A percentile compares a stretch with the other conserved stretches of the same genome.
These are phyloP conservation scores for Candida saitoana DNA, from an alignment of 805 yeast species.

Conservation along the genomic window DNA sequence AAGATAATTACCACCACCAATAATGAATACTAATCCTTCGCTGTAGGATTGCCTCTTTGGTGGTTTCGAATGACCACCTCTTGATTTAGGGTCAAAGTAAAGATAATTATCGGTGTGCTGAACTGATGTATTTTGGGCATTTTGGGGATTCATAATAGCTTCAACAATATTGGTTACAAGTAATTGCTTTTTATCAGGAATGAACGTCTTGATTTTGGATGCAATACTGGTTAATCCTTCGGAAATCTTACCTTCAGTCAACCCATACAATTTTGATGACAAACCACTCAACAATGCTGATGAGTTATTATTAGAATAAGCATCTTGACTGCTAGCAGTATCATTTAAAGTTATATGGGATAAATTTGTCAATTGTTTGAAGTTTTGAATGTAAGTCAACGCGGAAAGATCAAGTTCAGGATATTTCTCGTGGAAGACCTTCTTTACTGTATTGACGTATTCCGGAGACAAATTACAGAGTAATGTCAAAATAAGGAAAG, in stretches of 20 bases:
- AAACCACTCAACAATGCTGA: conserved; percentile 67
- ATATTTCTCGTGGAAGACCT: conserved; percentile 49
- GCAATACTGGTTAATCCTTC: conserved; percentile 90
- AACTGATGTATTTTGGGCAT: conserved; percentile 58
- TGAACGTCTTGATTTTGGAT: conserved; percentile 77
- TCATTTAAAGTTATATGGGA: conserved; percentile 13
- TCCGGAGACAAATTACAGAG: conserved; percentile 35
- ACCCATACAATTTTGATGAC: conserved; percentile 72
- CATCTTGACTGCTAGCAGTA: conserved; percentile 11
- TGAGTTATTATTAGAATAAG: conserved; percentile 37
- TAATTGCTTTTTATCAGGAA: conserved; percentile 83
- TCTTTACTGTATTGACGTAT: conserved; percentile 54
- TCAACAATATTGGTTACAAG: conserved; percentile 91
- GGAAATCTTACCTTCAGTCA: conserved; percentile 77
- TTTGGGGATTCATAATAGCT: conserved; percentile 80
- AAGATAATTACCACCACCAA: conserved; percentile 94
- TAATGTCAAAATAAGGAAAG: conserved; percentile 76
- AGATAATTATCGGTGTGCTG: conserved; percentile 83
- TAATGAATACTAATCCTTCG: conserved; percentile 83
- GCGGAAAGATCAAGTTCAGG: conserved; percentile 55
- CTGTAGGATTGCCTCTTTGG: conserved; percentile 80
- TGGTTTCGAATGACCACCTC: conserved; percentile 87
- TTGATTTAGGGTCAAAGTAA: conserved; percentile 83
- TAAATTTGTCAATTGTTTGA: conserved; percentile 53
- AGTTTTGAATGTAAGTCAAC: conserved; percentile 69